Conservation (phyloP, 1,139 yeast genomes). For the Taphrina confusa region DNA sequence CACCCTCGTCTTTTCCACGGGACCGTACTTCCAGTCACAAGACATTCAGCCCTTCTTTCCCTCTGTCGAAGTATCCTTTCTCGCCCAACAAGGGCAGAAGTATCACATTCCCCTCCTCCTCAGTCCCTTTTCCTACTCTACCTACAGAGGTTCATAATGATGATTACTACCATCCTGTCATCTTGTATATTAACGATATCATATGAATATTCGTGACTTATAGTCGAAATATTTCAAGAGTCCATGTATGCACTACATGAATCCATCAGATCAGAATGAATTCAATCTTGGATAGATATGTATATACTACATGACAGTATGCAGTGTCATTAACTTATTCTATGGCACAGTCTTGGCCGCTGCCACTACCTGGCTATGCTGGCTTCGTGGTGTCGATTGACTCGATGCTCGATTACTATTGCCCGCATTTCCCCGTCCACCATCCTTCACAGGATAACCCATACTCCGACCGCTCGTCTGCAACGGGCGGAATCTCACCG, state of each 20-base stretch:
- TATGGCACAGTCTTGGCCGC: too few relatives aligned
- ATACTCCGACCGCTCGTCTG: neutral
- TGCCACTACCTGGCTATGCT: neutral
- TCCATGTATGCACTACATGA: too few relatives aligned
- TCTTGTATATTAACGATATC: too few relatives aligned
- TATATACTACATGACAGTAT: too few relatives aligned
- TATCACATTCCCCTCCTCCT: constrained; percentile 83
- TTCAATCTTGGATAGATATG: too few relatives aligned
- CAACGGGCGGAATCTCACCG: neutral
- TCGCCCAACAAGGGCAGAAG: constrained; percentile 50
- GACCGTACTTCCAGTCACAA: constrained; percentile 20
- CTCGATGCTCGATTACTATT: neutral
- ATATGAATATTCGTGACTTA: too few relatives aligned
- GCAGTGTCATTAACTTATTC: too few relatives aligned
- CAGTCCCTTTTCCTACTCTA: constrained; percentile 83
- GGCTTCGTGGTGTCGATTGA: constrained; percentile 2
- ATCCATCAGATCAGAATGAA: too few relatives aligned
- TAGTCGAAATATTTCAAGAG: too few relatives aligned
- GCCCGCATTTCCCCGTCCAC: too few relatives aligned
- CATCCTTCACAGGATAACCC: neutral
- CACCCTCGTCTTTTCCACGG: constrained; percentile 33
- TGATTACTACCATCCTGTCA: too few relatives aligned
- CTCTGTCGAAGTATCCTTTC: constrained; percentile 36
- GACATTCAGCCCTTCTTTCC: constrained; percentile 38
- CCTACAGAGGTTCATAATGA: constrained; percentile 72